Conservation (phyloP, 2,329 filamentous ascomycete species). For the Diaporthe australafricana region DNA sequence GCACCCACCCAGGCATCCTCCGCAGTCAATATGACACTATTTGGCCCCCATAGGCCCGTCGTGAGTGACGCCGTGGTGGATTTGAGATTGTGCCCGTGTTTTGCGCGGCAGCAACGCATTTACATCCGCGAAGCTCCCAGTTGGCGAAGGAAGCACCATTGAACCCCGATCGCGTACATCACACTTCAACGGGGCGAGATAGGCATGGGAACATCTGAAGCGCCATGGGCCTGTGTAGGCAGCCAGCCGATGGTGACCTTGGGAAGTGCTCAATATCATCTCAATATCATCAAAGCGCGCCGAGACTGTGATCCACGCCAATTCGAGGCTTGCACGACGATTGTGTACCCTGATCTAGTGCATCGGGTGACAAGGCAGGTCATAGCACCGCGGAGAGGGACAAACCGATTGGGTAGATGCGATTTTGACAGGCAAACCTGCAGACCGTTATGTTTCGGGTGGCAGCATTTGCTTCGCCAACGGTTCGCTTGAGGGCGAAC, state of each 20-base stretch:
- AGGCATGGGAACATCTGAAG: not conserved
- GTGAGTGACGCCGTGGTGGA: not conserved
- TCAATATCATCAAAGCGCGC: constrained; percentile 29
- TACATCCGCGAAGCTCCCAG: not conserved
- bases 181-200: not conserved
- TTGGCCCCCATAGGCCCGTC: not conserved
- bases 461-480: constrained; percentile 30
- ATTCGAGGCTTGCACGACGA: constrained; percentile 1
- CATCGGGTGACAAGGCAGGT: not conserved
- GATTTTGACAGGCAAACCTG: constrained; percentile 31
- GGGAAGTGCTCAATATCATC: constrained; percentile 29
- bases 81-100: not conserved
- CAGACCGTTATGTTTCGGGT: constrained; percentile 34
- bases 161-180: not conserved
- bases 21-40: not conserved
- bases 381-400: not conserved
- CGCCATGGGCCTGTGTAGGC: not conserved
- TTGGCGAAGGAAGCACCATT: not conserved
- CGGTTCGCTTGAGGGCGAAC: constrained; percentile 32
- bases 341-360: constrained; percentile 14
- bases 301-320: constrained; percentile 32
- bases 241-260: constrained; percentile 9
- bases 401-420: constrained; percentile 30
- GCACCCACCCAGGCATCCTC: not conserved
- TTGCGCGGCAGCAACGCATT: not conserved